phyloP scores from a whole-genome alignment of 768 basidiomycete species.

The Agrocybe praecox region DNA sequence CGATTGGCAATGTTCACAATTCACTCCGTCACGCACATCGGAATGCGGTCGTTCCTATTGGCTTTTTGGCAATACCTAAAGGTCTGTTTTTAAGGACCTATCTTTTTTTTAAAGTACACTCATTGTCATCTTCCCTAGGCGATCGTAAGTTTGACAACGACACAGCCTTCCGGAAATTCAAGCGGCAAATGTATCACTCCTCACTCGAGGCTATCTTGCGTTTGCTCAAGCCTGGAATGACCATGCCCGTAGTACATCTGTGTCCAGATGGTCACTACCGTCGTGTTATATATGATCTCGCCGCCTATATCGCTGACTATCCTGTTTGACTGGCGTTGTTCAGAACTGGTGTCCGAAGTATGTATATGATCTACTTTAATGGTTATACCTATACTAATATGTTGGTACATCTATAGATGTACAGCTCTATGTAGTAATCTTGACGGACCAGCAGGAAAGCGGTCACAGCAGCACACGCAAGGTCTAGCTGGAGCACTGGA shows the following conservation, averaged over 20 bases:
- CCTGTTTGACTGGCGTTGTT: constrained; percentile 33
- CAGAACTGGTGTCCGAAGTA: constrained; percentile 38
- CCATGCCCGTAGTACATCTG: constrained; percentile 16
- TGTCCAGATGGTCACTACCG: constrained; percentile 35
- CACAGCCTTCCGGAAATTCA: constrained; percentile 26
- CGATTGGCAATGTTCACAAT: not conserved
- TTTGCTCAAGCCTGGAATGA: constrained; percentile 27
- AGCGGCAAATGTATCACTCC: constrained; percentile 29
- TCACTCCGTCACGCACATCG: not conserved
- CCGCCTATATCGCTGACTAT: constrained; percentile 41
- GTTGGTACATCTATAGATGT: too few relatives aligned
- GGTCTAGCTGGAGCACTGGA: too few relatives aligned
- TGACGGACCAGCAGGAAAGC: too few relatives aligned
- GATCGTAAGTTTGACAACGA: constrained; percentile 13
- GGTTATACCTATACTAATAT: too few relatives aligned
- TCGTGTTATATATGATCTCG: constrained; percentile 34
- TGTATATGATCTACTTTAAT: too few relatives aligned
- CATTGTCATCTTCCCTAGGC: constrained; percentile 1
- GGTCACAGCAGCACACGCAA: too few relatives aligned
- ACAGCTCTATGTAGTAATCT: too few relatives aligned
- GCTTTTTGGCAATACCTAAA: constrained; percentile 26
- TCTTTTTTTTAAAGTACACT: not conserved
- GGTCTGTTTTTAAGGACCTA: constrained; percentile 3
- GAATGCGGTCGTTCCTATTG: constrained; percentile 24
- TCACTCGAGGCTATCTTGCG: constrained; percentile 25